phyloP scores from a whole-genome alignment of 352 stramenopile species.

The Phytopythium kandeliae region DNA sequence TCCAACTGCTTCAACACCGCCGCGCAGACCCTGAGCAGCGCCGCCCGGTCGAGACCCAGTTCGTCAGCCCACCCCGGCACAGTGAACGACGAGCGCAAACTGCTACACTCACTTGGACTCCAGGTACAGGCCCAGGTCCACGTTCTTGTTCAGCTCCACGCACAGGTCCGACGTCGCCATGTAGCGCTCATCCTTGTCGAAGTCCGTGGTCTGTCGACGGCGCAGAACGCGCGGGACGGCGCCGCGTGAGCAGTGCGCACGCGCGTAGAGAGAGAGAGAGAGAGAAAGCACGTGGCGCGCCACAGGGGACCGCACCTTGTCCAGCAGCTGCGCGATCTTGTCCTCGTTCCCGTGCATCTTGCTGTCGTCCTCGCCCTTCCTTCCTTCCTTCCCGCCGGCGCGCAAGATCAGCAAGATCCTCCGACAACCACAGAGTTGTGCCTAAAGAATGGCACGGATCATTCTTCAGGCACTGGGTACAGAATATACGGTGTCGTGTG shows the following conservation, averaged over 20 bases:
- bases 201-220: conserved; percentile 64
- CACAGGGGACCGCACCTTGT: conserved; percentile 41
- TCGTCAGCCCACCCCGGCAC: too few relatives aligned
- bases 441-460: too few relatives aligned
- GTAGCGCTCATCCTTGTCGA: conserved; percentile 98
- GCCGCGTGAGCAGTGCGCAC: not conserved
- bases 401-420: too few relatives aligned
- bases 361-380: not conserved
- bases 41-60: not conserved
- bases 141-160: conserved; percentile 93
- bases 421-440: too few relatives aligned
- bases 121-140: conserved; percentile 80
- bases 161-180: conserved; percentile 99
- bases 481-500: too few relatives aligned
- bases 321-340: conserved; percentile 72
- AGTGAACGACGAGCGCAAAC: too few relatives aligned
- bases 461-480: too few relatives aligned
- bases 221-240: not conserved
- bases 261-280: not conserved
- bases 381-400: not conserved
- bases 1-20: conserved; percentile 96
- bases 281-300: not conserved
- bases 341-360: conserved; percentile 68
- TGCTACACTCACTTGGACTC: conserved; percentile 66
- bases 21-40: conserved; percentile 83